Evolutionary conservation across 2,329 filamentous ascomycete species (phyloP), one percentile per base, ranked within the genome.

Genomic region (Lithohypha guttulata): DNA sequence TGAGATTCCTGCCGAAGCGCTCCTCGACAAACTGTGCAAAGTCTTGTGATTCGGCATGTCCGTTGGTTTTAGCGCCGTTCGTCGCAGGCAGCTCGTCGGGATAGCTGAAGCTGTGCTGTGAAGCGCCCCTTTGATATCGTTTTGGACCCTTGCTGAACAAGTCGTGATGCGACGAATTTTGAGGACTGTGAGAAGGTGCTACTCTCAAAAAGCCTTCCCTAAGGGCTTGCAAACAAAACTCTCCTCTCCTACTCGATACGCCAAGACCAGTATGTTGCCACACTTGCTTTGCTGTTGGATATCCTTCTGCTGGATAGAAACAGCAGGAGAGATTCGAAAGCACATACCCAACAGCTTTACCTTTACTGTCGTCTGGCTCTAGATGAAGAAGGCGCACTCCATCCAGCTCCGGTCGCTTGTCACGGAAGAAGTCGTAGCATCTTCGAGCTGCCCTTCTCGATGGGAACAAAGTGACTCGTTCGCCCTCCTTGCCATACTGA

Each of bases 241-340:
- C 89, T 22, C 85, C 87, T 27, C 86, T 76, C 34, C 91, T 79
- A 57, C 87, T 95, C 1, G 87, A 95, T 10, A 94, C 71, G 11
- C 91, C 91, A 45, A 94, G 87, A 14, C 91, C 91, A 1, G 84
- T 82, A 59, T 98, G 91, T 59, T 96, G 91, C 91, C 91, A 98
- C 54, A 93, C 95, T 53, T 86, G 75, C 59, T 95, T 96, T n/a
- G 85, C 84, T 43, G 82, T 60, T 3, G 75, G 63, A 51, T 80
- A 87, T 13, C 76, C 63, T 9, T 77, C 73, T 31, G 71, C 66
- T 0, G 79, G 75, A 51, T 81, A 85, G 28, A 96, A 56, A 2
- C 94, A 77, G 17, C 77, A 78, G 1, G 73, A 81, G 15, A 87
- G 64, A 7, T 70, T 66, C 0, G 80, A 78, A 2, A 65, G 63